Conservation (phyloP, 495 filamentous ascomycete species). For the Neurospora tetraspora region DNA sequence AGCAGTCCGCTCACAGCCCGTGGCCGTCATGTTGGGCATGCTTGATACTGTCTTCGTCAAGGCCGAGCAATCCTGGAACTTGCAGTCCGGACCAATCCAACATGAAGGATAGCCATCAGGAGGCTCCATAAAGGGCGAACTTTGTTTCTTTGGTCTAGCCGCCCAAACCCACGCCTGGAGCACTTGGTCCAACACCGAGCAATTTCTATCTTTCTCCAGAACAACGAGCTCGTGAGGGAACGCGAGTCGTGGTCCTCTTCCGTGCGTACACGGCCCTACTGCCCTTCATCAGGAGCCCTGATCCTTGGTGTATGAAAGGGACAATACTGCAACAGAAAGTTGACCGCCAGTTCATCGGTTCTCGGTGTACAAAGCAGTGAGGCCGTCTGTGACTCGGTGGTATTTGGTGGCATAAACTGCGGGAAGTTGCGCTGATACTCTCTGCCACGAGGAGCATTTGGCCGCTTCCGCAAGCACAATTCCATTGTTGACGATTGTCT, state of each 20-base stretch:
- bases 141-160: background rate
- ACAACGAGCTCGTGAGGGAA: constrained; percentile 8
- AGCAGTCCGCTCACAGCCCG: background rate
- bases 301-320: constrained; percentile 19
- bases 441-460: background rate
- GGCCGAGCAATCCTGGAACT: background rate
- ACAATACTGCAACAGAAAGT: constrained; percentile 10
- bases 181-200: background rate
- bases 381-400: background rate
- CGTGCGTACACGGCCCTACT: constrained; percentile 4
- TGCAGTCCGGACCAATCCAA: background rate
- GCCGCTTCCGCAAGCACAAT: constrained; percentile 6
- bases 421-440: background rate
- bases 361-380: background rate
- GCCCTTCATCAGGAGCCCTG: constrained; percentile 14
- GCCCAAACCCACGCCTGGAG: constrained; percentile 6
- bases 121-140: background rate
- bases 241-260: constrained; percentile 24
- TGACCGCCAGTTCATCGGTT: constrained; percentile 28
- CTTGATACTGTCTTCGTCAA: background rate
- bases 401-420: background rate
- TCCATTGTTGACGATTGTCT: constrained; percentile 16
- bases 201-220: background rate
- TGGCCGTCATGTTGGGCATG: background rate
- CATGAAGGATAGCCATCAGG: background rate